Conservation (phyloP, 345 rosid genomes). For the Citrus hindsii region DNA sequence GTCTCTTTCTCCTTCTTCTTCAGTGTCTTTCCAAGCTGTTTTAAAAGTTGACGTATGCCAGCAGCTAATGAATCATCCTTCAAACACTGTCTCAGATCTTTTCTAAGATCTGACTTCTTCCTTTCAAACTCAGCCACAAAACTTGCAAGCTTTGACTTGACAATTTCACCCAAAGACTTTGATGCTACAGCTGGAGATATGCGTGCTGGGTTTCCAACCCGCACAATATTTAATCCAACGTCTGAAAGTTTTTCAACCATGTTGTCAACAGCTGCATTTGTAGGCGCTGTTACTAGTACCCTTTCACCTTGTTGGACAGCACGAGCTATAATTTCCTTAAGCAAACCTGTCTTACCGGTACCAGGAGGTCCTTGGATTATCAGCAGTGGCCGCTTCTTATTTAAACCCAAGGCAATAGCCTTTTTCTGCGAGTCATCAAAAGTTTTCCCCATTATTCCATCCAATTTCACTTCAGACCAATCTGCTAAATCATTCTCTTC, state of each 20-base stretch:
- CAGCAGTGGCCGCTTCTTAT: constrained; percentile 73
- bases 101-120: constrained; percentile 83
- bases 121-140: constrained; percentile 67
- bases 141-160: constrained; percentile 63
- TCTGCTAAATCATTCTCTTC: constrained; percentile 52
- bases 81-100: constrained; percentile 76
- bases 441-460: constrained; percentile 36
- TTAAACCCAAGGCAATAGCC: constrained; percentile 73
- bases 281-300: constrained; percentile 93
- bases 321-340: constrained; percentile 64
- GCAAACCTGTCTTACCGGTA: constrained; percentile 90
- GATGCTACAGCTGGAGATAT: constrained; percentile 83
- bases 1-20: constrained; percentile 94
- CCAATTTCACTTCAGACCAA: constrained; percentile 60
- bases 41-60: constrained; percentile 92
- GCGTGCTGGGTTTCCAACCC: constrained; percentile 95
- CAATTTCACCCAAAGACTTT: constrained; percentile 83
- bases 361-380: constrained; percentile 97
- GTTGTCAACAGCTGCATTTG: constrained; percentile 96
- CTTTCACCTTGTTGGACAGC: constrained; percentile 90
- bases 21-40: constrained; percentile 80
- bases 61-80: constrained; percentile 93
- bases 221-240: constrained; percentile 69
- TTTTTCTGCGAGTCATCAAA: constrained; percentile 72
- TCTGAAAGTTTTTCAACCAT: constrained; percentile 86